These are phyloP conservation scores for Lophiotrema nucula DNA, from an alignment of 495 filamentous ascomycete species.

Conservation along the genomic window DNA sequence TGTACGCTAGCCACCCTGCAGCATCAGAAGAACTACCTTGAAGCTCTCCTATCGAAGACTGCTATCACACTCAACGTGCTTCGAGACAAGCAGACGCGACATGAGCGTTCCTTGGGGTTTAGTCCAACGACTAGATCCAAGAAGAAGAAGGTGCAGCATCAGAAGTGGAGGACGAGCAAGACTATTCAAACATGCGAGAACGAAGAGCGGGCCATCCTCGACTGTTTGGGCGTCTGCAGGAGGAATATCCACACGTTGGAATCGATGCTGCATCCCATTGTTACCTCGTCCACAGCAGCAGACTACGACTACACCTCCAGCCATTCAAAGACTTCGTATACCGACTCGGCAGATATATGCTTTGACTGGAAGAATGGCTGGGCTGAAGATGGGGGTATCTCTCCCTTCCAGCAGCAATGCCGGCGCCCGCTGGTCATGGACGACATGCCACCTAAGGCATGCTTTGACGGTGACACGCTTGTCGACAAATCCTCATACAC, in stretches of 20 bases:
- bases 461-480: not conserved
- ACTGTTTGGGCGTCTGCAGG: constrained; percentile 24
- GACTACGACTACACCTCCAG: constrained; percentile 5
- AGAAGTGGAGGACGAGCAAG: constrained; percentile 28
- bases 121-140: constrained; percentile 17
- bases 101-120: constrained; percentile 12
- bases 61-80: constrained; percentile 24
- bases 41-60: constrained; percentile 27
- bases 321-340: not conserved
- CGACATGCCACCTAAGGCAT: constrained; percentile 15
- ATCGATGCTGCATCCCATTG: not conserved
- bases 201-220: constrained; percentile 26
- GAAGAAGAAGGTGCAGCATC: constrained; percentile 30
- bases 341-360: not conserved
- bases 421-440: not conserved
- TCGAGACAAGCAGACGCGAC: constrained; percentile 28
- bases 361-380: constrained; percentile 28
- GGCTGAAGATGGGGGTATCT: constrained; percentile 10
- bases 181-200: constrained; percentile 32
- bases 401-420: constrained; percentile 14
- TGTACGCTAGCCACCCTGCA: constrained; percentile 3
- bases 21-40: constrained; percentile 22
- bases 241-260: constrained; percentile 26
- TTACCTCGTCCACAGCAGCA: constrained; percentile 5
- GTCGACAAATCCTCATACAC: not conserved